phyloP scores from a whole-genome alignment of 371 early-diverging fungal genomes.

The Rhizopus microsporus region DNA sequence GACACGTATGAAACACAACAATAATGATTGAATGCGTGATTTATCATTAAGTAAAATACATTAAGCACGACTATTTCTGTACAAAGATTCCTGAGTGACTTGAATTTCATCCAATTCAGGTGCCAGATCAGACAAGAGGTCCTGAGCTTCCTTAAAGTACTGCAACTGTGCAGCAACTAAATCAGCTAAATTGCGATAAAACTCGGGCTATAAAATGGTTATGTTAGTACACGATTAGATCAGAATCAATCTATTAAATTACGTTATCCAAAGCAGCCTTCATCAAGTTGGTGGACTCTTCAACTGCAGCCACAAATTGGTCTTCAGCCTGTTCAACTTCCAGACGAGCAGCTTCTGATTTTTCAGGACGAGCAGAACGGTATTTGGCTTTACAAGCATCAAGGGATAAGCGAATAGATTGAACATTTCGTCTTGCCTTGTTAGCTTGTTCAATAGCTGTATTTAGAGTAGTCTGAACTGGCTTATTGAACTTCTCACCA shows the following conservation, averaged over 20 bases:
- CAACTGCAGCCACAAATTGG: constrained; percentile 87
- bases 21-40: not conserved
- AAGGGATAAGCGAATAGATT: constrained; percentile 74
- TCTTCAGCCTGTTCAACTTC: constrained; percentile 91
- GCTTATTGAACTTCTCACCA: constrained; percentile 72
- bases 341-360: constrained; percentile 67
- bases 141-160: constrained; percentile 81
- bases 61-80: constrained; percentile 59
- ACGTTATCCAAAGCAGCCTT: constrained; percentile 82
- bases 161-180: constrained; percentile 83
- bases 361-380: constrained; percentile 72
- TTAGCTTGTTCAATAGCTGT: constrained; percentile 76
- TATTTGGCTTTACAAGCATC: constrained; percentile 81
- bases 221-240: not conserved
- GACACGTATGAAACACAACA: too few relatives aligned
- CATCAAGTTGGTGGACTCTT: constrained; percentile 92
- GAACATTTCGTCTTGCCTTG: constrained; percentile 82
- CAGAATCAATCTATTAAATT: constrained; percentile 8
- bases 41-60: constrained; percentile 1
- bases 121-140: constrained; percentile 75
- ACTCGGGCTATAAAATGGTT: constrained; percentile 66
- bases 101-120: constrained; percentile 93
- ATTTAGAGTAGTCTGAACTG: constrained; percentile 69
- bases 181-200: constrained; percentile 79
- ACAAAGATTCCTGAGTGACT: constrained; percentile 87